Evolutionary conservation across 2,329 filamentous ascomycete genomes (phyloP), one percentile per base, ranked within the genome.

Genomic region (Phialemoniopsis sp.): DNA sequence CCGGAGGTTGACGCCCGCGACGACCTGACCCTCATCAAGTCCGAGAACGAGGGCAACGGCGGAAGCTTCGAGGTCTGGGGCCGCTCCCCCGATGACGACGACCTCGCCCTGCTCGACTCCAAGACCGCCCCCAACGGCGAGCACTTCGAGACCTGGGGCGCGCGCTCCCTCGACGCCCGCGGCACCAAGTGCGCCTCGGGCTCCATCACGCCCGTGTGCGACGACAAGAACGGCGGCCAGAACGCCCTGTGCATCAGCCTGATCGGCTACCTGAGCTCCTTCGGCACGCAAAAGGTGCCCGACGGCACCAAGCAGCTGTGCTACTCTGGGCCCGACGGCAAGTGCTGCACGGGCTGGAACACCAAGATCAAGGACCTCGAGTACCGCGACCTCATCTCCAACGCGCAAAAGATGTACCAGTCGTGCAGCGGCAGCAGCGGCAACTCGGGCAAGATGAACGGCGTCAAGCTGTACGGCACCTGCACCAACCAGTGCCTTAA

Each of bases 401-500:
- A 37, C 15, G 35, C 35, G 5, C 35, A 37, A 21, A 37, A 18
- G 8, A 37, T 37, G 35, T 37, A 37, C 35, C 18, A 29, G 18
- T 29, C 35, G 15, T 37, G 35, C 35, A 28, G 19, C 15, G 35
- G 35, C 35, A 37, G 35, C 35, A 37, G 35, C 17, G 35, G 35
- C 28, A 29, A 29, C 35, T 37, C 35, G 21, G 35, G 35, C 19
- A 37, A 37, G 35, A 37, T 37, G 35, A 29, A 14, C 28, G 35
- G 35, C 5, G 35, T 37, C 13, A 37, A 29, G 13, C 28, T 37
- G 15, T 29, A 28, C 35, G 13, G n/a, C n/a, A 37, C 21, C 35
- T 37, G 35, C 28, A 21, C 19, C 35, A 37, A 37, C 35, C 35
- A 37, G n/a, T 37, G 35, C 28, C 21, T 37, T n/a, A 37, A 37